phyloP scores from a whole-genome alignment of 495 filamentous ascomycete genomes.

The Penicillium cinerascens region DNA sequence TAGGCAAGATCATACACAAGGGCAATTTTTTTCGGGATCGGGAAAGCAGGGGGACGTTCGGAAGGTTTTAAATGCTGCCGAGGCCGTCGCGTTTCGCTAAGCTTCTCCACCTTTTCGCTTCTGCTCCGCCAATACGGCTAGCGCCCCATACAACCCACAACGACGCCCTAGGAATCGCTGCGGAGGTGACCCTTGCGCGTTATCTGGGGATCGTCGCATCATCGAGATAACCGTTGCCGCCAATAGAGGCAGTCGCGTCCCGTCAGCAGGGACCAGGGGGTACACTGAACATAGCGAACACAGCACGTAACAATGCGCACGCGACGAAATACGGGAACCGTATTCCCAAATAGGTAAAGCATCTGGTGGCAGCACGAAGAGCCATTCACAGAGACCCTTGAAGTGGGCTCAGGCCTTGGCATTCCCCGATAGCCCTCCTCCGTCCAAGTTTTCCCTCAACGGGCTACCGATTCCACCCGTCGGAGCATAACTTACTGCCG shows the following conservation, averaged over 20 bases:
- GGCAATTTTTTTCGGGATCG: not conserved
- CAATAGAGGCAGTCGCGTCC: conserved; percentile 8
- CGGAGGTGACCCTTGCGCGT: not conserved
- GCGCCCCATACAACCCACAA: not conserved
- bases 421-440: not conserved
- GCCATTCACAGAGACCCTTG: conserved; percentile 3
- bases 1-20: not conserved
- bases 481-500: conserved; percentile 5
- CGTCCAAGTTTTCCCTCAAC: conserved; percentile 1
- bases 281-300: not conserved
- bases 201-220: not conserved
- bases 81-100: conserved; percentile 11
- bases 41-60: not conserved
- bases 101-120: conserved; percentile 7
- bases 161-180: not conserved
- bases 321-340: conserved; percentile 3
- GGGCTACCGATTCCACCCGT: conserved; percentile 6
- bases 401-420: conserved; percentile 1
- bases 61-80: conserved; percentile 4
- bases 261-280: not conserved
- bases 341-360: conserved; percentile 9
- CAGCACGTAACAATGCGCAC: not conserved
- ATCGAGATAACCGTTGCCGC: not conserved
- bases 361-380: not conserved
- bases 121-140: not conserved